Conservation (phyloP, 2,329 filamentous ascomycete genomes). For the Ophiostoma tasmaniense region DNA sequence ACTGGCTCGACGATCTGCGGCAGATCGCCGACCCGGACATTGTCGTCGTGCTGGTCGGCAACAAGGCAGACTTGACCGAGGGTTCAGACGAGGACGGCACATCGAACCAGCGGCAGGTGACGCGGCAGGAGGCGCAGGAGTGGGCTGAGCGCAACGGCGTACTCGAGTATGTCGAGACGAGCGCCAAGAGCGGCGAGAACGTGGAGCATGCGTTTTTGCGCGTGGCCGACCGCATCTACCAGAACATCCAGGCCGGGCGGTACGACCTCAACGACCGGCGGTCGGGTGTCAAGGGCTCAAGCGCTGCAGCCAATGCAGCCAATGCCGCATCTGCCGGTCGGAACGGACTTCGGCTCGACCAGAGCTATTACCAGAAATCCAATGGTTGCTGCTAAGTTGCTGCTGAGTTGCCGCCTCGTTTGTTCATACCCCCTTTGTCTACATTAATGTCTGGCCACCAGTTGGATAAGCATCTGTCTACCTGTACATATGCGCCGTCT, state of each 20-base stretch:
- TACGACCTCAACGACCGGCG: constrained; percentile 92
- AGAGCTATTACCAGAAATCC: constrained; percentile 31
- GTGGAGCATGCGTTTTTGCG: constrained; percentile 90
- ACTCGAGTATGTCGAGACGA: constrained; percentile 91
- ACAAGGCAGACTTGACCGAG: constrained; percentile 75
- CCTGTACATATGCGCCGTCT: background rate
- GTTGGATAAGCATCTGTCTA: background rate
- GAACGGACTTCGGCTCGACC: constrained; percentile 34
- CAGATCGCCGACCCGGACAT: constrained; percentile 95
- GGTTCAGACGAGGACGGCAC: constrained; percentile 27
- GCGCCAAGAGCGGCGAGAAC: constrained; percentile 87
- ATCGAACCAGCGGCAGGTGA: constrained; percentile 68
- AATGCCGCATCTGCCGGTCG: constrained; percentile 10
- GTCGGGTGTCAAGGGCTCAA: constrained; percentile 76
- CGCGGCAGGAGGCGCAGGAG: constrained; percentile 71
- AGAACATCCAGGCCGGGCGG: constrained; percentile 89
- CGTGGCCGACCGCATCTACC: constrained; percentile 89
- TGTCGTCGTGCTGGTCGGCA: constrained; percentile 88
- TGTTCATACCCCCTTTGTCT: background rate
- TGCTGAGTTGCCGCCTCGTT: constrained; percentile 8
- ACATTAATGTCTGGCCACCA: background rate
- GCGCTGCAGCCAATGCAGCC: constrained; percentile 22
- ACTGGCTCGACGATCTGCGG: constrained; percentile 88
- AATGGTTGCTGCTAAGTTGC: constrained; percentile 31
- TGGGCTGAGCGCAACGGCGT: constrained; percentile 84